Evolutionary conservation across 2,329 filamentous ascomycete species (phyloP).

Genomic region (Phialophora chinensis): DNA sequence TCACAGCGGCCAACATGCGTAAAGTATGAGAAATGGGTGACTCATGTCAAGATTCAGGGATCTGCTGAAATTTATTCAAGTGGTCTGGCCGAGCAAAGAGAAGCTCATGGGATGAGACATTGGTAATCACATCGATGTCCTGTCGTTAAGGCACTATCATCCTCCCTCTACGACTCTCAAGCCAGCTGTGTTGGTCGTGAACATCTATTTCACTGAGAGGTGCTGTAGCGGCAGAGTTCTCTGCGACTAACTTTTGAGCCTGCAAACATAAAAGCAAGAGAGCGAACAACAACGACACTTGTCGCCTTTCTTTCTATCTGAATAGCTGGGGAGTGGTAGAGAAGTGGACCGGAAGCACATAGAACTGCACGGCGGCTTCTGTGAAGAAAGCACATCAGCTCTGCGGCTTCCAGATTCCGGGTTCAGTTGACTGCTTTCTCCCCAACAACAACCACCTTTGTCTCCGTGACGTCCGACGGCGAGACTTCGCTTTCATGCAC

Average conservation of each 20-base stretch:
- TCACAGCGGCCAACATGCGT: too few species aligned
- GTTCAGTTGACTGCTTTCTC: slow-evolving; percentile 2
- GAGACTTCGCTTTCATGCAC: slow-evolving; percentile 3
- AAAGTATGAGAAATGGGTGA: too few species aligned
- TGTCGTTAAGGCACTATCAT: background rate
- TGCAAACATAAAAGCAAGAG: background rate
- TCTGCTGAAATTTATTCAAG: too few species aligned
- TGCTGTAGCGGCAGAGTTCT: background rate
- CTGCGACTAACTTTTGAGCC: background rate
- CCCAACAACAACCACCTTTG: slow-evolving; percentile 11
- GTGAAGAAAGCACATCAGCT: background rate
- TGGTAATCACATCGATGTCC: background rate
- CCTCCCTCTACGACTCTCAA: background rate
- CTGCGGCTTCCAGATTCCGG: background rate
- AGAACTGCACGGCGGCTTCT: background rate
- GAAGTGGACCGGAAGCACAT: background rate
- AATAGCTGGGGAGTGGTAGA: background rate
- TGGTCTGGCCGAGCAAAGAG: too few species aligned
- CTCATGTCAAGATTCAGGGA: too few species aligned
- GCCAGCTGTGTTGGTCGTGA: background rate
- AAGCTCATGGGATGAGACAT: too few species aligned
- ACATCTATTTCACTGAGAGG: background rate
- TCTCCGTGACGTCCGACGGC: slow-evolving; percentile 5
- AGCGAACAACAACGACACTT: background rate
- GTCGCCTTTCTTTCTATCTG: background rate